phyloP scores from a whole-genome alignment of 306 rosid species.

The Luffa acutangula region DNA sequence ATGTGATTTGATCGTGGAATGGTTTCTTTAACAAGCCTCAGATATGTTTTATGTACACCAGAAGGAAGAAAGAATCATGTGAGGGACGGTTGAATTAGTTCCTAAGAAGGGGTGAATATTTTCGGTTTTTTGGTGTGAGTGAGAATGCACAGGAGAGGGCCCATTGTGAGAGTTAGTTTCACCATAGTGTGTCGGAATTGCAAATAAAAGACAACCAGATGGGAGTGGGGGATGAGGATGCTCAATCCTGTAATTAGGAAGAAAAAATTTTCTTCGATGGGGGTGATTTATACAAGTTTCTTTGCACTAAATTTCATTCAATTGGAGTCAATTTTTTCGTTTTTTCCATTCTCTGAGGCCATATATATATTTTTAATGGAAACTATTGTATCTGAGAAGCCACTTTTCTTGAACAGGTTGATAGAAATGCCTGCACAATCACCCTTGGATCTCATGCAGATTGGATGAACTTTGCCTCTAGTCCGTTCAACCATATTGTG shows the following conservation, averaged over 20 bases:
- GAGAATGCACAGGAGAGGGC: background rate
- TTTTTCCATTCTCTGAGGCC: background rate
- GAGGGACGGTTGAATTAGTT: background rate
- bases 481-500: slow-evolving; percentile 15
- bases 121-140: background rate
- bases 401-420: slow-evolving; percentile 27
- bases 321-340: background rate
- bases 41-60: background rate
- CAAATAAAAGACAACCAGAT: background rate
- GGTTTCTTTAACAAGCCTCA: background rate
- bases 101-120: background rate
- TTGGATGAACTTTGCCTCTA: slow-evolving; percentile 8
- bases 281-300: background rate
- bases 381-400: background rate
- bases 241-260: too few relatives aligned
- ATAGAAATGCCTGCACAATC: slow-evolving; percentile 6
- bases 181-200: background rate
- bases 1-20: background rate
- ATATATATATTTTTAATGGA: background rate
- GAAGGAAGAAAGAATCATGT: background rate
- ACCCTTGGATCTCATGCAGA: slow-evolving; percentile 2
- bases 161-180: background rate
- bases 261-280: background rate
- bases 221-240: background rate
- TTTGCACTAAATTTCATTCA: background rate